Evolutionary conservation across 805 yeast species (phyloP), one percentile per base, ranked within the genome.

Genomic region (Ogataea nakhonphanomensis): DNA sequence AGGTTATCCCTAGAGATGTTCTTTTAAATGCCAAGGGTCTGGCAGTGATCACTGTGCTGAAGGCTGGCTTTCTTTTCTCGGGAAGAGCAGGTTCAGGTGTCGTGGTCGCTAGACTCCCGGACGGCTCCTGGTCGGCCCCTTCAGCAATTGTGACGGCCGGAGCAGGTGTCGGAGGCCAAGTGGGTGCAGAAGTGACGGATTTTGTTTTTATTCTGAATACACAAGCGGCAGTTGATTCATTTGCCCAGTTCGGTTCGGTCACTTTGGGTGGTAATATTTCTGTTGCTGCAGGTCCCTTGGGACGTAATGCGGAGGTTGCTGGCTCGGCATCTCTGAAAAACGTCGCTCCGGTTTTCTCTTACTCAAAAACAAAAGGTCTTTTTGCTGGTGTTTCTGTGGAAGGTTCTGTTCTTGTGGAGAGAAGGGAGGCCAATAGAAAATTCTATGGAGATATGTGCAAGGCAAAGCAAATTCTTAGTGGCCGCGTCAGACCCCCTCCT

Each of bases 71-170:
- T 62, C 69, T 91, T 41, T 91, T 91, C 62, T 86, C 96, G 3
- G 99, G 98, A 22, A 77, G 99, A 61, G 98, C 97, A 1, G 99
- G 99, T 20, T 86, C 96, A 1, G 99, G 99, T 49, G 86, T 91
- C 25, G 84, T 91, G 46, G 95, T 91, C 20, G 96, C 97, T 5
- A 71, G 97, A 44, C 71, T 93, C 35, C 95, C 95, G 2, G 98
- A 93, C 64, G 98, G 97, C 1, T 65, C 84, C 0, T 91, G 99
- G 99, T 89, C 97, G 10, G 95, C 97, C 3, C 99, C 99, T 1
- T 82, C 95, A 2, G 99, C 97, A 8, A 83, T 93, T 50, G 82
- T 79, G 38, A 86, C 97, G 15, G 98, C 95, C 3, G 99, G 98
- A 54, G 98, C 97, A 4, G 98, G 99, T 57, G 97, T 93, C 6